These are phyloP conservation scores for Breviolum minutum DNA, from an alignment of 73 alveolate genomes.

Conservation along the genomic window DNA sequence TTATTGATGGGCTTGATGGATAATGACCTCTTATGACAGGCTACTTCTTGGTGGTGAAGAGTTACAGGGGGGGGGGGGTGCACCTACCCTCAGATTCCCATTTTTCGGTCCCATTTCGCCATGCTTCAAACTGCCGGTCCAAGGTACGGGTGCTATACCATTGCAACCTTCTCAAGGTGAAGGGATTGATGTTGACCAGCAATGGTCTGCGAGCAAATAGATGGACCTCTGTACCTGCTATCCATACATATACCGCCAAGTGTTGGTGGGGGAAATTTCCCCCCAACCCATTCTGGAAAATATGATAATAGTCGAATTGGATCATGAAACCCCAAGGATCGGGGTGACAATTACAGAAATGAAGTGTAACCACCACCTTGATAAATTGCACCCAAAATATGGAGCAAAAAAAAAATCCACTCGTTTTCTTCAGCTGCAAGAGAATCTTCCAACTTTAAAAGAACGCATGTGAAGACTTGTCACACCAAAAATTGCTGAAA, in stretches of 20 bases:
- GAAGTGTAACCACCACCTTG: background rate
- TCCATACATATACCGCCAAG: background rate
- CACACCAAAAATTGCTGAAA: too few species aligned
- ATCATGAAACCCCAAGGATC: too few species aligned
- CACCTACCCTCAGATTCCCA: background rate
- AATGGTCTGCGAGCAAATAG: slow-evolving; percentile 54
- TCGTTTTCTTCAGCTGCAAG: too few species aligned
- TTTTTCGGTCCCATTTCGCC: background rate
- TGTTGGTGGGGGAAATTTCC: background rate
- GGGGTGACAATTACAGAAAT: too few species aligned
- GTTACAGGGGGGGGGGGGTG: too few species aligned
- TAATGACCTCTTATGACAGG: background rate
- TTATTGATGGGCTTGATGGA: background rate
- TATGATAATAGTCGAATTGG: too few species aligned
- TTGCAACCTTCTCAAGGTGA: slow-evolving; percentile 17
- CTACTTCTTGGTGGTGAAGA: too few species aligned
- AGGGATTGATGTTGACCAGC: slow-evolving; percentile 58
- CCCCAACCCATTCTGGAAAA: too few species aligned
- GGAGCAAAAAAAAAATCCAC: too few species aligned
- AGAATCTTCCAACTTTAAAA: too few species aligned
- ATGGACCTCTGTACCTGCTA: slow-evolving; percentile 30
- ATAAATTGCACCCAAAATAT: too few species aligned
- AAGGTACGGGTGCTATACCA: slow-evolving; percentile 53
- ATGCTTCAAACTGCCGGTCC: background rate
- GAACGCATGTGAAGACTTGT: too few species aligned